phyloP scores from a whole-genome alignment of 1,284 basidiomycete genomes.

The Mycosarcoma maydis region DNA sequence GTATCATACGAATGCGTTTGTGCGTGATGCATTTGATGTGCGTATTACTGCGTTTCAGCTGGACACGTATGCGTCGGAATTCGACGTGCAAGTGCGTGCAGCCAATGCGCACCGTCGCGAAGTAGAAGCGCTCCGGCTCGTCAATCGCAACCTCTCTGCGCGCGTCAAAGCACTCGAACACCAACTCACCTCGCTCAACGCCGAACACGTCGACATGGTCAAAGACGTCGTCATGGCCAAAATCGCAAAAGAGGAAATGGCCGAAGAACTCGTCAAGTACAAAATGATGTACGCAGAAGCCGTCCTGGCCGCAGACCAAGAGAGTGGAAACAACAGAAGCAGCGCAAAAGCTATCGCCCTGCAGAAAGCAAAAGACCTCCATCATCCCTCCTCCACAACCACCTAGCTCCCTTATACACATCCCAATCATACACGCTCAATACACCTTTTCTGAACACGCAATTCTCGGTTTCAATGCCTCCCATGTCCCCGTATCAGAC shows the following conservation, averaged over 20 bases:
- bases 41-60: conserved; percentile 60
- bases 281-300: conserved; percentile 64
- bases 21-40: conserved; percentile 59
- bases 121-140: conserved; percentile 60
- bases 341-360: conserved; percentile 9
- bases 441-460: no score
- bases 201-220: conserved; percentile 65
- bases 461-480: no score
- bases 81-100: conserved; percentile 57
- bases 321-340: conserved; percentile 28
- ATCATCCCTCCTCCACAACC: no score
- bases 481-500: no score
- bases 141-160: conserved; percentile 61
- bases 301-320: conserved; percentile 45
- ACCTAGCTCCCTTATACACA: no score
- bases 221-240: conserved; percentile 63
- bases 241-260: conserved; percentile 66
- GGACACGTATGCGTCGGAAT: conserved; percentile 60
- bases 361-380: background rate
- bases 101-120: conserved; percentile 62
- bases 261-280: conserved; percentile 62
- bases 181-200: conserved; percentile 52
- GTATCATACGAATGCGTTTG: conserved; percentile 55
- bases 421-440: no score
- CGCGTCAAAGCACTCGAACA: conserved; percentile 61